phyloP scores from a whole-genome alignment of 1,139 yeast genomes.

The Debaryomyces psychrophilus region DNA sequence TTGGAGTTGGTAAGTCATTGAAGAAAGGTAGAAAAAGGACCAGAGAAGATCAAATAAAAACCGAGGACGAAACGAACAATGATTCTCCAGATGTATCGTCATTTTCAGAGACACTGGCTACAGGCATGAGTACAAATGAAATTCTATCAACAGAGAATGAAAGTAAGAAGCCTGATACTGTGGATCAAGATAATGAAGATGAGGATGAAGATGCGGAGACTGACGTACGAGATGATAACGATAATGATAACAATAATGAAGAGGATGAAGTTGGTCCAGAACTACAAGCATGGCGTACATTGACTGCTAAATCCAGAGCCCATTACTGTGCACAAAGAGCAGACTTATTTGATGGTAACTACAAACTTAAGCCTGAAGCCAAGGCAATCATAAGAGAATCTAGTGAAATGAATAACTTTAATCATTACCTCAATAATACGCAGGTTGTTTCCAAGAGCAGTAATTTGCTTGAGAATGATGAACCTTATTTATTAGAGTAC shows the following conservation, averaged over 20 bases:
- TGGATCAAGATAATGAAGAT: conserved; percentile 33
- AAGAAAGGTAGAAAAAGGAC: conserved; percentile 50
- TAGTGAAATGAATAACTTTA: conserved; percentile 59
- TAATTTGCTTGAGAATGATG: conserved; percentile 59
- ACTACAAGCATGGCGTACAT: conserved; percentile 75
- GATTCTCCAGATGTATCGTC: conserved; percentile 18
- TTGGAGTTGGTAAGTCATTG: conserved; percentile 36
- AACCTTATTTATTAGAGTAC: conserved; percentile 78
- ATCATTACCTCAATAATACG: conserved; percentile 48
- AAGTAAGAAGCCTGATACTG: conserved; percentile 21
- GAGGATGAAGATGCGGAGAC: conserved; percentile 28
- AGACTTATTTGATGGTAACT: conserved; percentile 59
- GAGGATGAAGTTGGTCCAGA: conserved; percentile 67
- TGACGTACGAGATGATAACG: conserved; percentile 29
- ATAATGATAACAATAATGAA: conserved; percentile 41
- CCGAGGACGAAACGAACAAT: conserved; percentile 25
- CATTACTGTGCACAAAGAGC: conserved; percentile 73
- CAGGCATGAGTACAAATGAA: conserved; percentile 13
- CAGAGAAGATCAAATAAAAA: conserved; percentile 39
- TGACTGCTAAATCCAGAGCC: conserved; percentile 80
- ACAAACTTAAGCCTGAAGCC: conserved; percentile 62
- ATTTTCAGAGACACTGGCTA: conserved; percentile 19
- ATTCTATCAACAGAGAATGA: conserved; percentile 11
- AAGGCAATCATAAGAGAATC: conserved; percentile 69
- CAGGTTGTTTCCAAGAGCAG: conserved; percentile 45